Conservation (phyloP, 345 rosid genomes). For the Hibiscus tridactylites region DNA sequence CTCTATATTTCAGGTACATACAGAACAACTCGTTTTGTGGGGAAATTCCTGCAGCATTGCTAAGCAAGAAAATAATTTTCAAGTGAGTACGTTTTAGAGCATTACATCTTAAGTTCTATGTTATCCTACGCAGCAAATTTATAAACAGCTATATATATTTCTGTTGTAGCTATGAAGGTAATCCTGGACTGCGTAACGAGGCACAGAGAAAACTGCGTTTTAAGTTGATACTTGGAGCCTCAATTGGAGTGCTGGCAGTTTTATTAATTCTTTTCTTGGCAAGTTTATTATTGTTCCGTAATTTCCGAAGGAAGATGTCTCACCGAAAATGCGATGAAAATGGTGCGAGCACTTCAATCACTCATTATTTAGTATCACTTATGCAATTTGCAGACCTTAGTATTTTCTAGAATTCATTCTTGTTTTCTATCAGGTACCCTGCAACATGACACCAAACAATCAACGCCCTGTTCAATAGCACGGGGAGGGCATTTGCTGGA, state of each 20-base stretch:
- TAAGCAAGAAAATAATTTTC: constrained; percentile 49
- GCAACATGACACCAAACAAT: constrained; percentile 40
- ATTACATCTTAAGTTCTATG: background rate
- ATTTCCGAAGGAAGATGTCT: constrained; percentile 28
- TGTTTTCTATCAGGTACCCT: constrained; percentile 33
- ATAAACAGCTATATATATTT: background rate
- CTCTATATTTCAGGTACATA: constrained; percentile 49
- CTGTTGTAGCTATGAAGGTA: constrained; percentile 51
- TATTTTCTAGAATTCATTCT: background rate
- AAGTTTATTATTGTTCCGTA: constrained; percentile 34
- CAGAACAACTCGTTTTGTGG: constrained; percentile 81
- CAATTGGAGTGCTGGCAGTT: constrained; percentile 43
- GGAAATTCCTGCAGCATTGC: constrained; percentile 47
- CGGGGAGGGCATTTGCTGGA: constrained; percentile 65
- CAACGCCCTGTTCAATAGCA: constrained; percentile 43
- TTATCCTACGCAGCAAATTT: background rate
- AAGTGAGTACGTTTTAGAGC: constrained; percentile 49
- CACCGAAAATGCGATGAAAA: constrained; percentile 27
- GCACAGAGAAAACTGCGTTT: constrained; percentile 32
- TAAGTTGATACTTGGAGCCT: constrained; percentile 50
- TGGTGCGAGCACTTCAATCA: constrained; percentile 30
- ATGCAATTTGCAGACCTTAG: background rate
- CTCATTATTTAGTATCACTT: background rate
- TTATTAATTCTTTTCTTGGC: constrained; percentile 46
- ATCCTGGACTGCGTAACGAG: constrained; percentile 53